These are phyloP conservation scores for Spizellomyces punctatus DNA, from an alignment of 192 early-diverging fungal species.

Conservation along the genomic window DNA sequence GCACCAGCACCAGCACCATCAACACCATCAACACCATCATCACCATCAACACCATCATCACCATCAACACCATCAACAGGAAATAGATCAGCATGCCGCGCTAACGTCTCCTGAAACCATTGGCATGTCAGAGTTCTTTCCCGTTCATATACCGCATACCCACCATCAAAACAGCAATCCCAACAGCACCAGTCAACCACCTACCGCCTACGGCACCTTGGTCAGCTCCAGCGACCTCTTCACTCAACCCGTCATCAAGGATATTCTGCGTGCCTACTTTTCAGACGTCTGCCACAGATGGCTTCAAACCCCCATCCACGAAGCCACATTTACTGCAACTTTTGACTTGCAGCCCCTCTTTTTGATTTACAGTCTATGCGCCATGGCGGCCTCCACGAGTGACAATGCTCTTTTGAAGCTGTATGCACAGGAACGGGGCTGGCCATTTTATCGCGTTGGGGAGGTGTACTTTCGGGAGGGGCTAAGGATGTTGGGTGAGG, in stretches of 20 bases:
- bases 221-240: not conserved
- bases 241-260: not conserved
- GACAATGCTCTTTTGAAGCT: conserved; percentile 8
- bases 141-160: too few relatives aligned
- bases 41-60: not conserved
- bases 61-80: not conserved
- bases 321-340: not conserved
- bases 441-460: conserved; percentile 21
- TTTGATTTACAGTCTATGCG: conserved; percentile 11
- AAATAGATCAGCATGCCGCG: too few relatives aligned
- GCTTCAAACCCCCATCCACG: conserved; percentile 9
- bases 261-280: conserved; percentile 1
- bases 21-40: not conserved
- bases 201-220: too few relatives aligned
- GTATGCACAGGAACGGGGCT: not conserved
- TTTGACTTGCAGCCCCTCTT: conserved; percentile 25
- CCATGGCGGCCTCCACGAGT: conserved; percentile 10
- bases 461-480: conserved; percentile 12
- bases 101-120: too few relatives aligned
- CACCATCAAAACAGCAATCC: too few relatives aligned
- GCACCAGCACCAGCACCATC: not conserved
- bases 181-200: too few relatives aligned
- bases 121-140: too few relatives aligned
- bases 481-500: conserved; percentile 6
- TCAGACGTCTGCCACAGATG: not conserved